Evolutionary conservation across 768 basidiomycete genomes (phyloP).

Genomic region (Podaxis mareebaensis): DNA sequence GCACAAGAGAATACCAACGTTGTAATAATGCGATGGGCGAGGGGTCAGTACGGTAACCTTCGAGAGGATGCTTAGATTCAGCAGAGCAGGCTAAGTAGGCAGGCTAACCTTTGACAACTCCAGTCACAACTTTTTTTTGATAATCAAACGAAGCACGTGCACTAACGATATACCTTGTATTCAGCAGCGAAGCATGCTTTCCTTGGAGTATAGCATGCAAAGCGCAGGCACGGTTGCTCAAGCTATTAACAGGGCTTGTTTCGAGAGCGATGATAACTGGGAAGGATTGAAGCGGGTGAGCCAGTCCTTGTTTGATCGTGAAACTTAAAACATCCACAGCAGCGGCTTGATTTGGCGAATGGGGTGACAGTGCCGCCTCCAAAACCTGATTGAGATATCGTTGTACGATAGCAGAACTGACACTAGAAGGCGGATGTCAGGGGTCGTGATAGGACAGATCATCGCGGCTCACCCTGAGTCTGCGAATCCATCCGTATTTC

Average conservation of each 20-base stretch:
- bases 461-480: constrained; percentile 83
- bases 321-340: constrained; percentile 92
- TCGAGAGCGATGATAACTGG: constrained; percentile 93
- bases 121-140: constrained; percentile 58
- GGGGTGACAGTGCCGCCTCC: constrained; percentile 73
- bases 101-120: constrained; percentile 52
- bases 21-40: constrained; percentile 76
- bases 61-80: constrained; percentile 1
- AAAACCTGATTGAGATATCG: constrained; percentile 86
- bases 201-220: constrained; percentile 81
- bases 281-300: constrained; percentile 92
- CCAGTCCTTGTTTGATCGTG: constrained; percentile 92
- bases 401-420: constrained; percentile 93
- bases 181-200: constrained; percentile 89
- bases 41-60: constrained; percentile 68
- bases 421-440: constrained; percentile 45
- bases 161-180: constrained; percentile 79
- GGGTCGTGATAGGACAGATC: not conserved
- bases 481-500: constrained; percentile 93
- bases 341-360: constrained; percentile 69
- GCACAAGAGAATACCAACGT: constrained; percentile 88
- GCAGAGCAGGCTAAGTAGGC: not conserved
- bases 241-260: constrained; percentile 61
- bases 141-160: constrained; percentile 84
- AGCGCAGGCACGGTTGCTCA: constrained; percentile 76